Percentiles rank a stretch among this genome's conserved stretches.
These are phyloP conservation scores for Epichloe hybrida DNA, from an alignment of 2,329 filamentous ascomycete genomes.

Conservation along the genomic window DNA sequence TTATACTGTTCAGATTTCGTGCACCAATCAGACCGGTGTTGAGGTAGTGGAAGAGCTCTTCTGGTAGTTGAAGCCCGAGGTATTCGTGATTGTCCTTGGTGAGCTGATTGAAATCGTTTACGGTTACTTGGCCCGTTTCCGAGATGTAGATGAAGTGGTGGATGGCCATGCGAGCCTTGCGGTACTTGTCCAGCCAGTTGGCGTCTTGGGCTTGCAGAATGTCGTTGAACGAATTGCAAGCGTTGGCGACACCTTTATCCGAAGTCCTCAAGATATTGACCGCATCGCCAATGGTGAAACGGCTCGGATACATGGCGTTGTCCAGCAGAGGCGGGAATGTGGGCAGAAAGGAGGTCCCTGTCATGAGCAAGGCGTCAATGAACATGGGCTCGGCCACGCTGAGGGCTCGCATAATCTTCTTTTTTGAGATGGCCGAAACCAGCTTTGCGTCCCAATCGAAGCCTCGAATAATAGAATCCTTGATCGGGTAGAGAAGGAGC, in stretches of 20 bases:
- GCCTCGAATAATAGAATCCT: conserved; percentile 54
- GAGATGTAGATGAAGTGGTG: conserved; percentile 79
- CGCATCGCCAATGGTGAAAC: conserved; percentile 57
- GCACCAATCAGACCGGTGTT: conserved; percentile 70
- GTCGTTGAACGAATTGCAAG: conserved; percentile 69
- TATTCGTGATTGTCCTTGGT: conserved; percentile 81
- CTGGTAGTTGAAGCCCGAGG: conserved; percentile 75
- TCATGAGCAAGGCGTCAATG: conserved; percentile 69
- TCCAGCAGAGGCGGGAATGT: conserved; percentile 67
- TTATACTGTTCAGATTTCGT: conserved; percentile 68
- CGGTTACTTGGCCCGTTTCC: conserved; percentile 61
- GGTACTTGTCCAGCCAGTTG: conserved; percentile 75
- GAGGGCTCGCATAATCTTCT: conserved; percentile 55
- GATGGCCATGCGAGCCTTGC: conserved; percentile 70
- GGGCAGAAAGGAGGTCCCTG: conserved; percentile 67
- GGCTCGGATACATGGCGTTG: conserved; percentile 37
- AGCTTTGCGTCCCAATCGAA: conserved; percentile 57
- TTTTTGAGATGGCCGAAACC: conserved; percentile 54
- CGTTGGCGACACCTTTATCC: conserved; percentile 54
- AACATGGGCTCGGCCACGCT: conserved; percentile 58
- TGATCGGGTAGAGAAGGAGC: conserved; percentile 71
- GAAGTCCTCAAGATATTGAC: conserved; percentile 60
- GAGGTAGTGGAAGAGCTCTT: conserved; percentile 83
- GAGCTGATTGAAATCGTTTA: conserved; percentile 60
- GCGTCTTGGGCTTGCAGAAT: conserved; percentile 57